These are phyloP conservation scores for Prunus armeniaca DNA, from an alignment of 306 rosid species.

Conservation along the genomic window DNA sequence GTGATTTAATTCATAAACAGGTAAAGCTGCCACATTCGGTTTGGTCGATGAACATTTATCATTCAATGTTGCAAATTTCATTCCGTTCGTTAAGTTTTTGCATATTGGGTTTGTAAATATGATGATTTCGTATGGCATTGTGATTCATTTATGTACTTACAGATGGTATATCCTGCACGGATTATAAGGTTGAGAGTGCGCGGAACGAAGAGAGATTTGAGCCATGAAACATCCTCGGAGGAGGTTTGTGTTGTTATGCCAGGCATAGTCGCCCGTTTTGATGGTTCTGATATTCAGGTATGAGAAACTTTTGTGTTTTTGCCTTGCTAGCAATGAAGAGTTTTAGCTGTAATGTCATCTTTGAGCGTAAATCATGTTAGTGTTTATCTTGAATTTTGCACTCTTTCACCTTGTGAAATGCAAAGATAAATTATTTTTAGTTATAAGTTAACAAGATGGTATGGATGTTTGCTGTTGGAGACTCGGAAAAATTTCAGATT, in stretches of 20 bases:
- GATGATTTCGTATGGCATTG: neutral
- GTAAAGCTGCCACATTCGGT: constrained; percentile 30
- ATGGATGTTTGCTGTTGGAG: neutral
- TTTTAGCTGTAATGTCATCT: neutral
- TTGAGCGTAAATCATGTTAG: neutral
- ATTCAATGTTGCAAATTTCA: neutral
- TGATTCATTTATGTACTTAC: constrained; percentile 9
- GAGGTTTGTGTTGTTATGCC: constrained; percentile 85
- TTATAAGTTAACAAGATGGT: constrained; percentile 1
- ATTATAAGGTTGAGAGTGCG: constrained; percentile 80
- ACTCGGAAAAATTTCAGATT: neutral
- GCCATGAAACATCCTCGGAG: constrained; percentile 70
- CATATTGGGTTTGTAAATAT: neutral
- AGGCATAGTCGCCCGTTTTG: constrained; percentile 81
- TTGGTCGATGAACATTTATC: neutral
- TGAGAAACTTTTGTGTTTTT: neutral
- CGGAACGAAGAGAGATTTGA: constrained; percentile 81
- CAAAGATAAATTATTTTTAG: neutral
- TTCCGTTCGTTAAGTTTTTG: neutral
- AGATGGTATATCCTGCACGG: constrained; percentile 76
- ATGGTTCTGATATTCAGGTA: constrained; percentile 88
- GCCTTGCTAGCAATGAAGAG: neutral
- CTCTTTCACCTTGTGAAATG: neutral
- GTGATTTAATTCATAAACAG: constrained; percentile 78
- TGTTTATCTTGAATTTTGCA: neutral